phyloP scores from a whole-genome alignment of 2,329 filamentous ascomycete species.

The Fusarium penzigii region DNA sequence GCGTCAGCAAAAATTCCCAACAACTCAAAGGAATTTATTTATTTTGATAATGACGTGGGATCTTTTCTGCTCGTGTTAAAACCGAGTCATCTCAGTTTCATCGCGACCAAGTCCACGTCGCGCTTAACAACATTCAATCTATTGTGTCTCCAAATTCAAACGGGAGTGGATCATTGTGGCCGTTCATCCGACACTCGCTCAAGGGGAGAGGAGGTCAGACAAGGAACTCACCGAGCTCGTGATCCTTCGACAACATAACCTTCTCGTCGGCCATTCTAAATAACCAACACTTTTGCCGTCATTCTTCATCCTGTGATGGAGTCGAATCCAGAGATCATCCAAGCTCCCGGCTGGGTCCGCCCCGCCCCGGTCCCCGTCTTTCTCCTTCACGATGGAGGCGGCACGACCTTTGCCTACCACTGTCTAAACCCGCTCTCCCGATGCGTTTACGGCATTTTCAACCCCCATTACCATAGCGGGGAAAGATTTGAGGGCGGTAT shows the following conservation, averaged over 20 bases:
- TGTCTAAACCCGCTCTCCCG: constrained; percentile 51
- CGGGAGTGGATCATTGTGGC: too few species aligned
- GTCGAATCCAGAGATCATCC: constrained; percentile 35
- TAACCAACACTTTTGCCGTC: not conserved
- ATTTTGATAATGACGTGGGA: too few species aligned
- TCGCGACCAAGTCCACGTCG: too few species aligned
- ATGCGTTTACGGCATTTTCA: constrained; percentile 54
- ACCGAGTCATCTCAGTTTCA: too few species aligned
- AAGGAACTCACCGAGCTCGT: not conserved
- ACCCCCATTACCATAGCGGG: constrained; percentile 52
- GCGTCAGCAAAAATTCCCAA: too few species aligned
- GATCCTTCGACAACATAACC: not conserved
- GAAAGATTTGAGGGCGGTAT: constrained; percentile 53
- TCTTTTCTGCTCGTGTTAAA: too few species aligned
- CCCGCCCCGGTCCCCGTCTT: constrained; percentile 47
- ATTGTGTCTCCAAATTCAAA: too few species aligned
- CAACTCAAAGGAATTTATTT: too few species aligned
- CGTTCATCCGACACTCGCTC: too few species aligned
- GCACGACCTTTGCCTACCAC: constrained; percentile 60
- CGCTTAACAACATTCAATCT: too few species aligned
- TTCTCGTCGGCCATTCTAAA: not conserved
- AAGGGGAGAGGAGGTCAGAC: too few species aligned
- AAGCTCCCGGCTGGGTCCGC: constrained; percentile 35
- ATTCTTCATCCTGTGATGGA: constrained; percentile 15
- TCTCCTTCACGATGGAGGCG: constrained; percentile 62